Conservation (phyloP, 306 rosid species). For the Cicer judaicum region DNA sequence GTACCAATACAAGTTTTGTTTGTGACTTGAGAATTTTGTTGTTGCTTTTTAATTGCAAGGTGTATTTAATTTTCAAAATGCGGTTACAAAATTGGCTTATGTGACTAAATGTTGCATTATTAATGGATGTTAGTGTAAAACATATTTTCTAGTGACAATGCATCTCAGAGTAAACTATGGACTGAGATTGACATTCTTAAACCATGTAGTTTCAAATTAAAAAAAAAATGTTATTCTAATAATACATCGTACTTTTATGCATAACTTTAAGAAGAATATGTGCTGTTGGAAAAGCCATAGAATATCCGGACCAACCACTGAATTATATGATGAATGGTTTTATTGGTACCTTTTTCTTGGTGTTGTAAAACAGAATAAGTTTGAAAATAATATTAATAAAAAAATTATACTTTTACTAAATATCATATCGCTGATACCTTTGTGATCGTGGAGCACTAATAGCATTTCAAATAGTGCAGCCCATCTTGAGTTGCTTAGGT, state of each 20-base stretch:
- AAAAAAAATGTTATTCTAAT: background rate
- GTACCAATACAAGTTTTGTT: constrained; percentile 37
- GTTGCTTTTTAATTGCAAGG: background rate
- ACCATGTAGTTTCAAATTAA: background rate
- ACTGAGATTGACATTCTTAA: too few relatives aligned
- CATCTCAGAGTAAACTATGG: too few relatives aligned
- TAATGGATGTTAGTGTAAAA: too few relatives aligned
- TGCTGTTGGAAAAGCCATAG: background rate
- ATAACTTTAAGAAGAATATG: background rate
- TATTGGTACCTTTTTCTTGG: background rate
- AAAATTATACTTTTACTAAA: background rate
- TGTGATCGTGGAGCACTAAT: background rate
- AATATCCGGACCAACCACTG: background rate
- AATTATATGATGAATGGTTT: background rate
- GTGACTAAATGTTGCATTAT: too few relatives aligned
- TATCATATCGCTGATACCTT: background rate
- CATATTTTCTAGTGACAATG: too few relatives aligned
- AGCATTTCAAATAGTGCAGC: too few relatives aligned
- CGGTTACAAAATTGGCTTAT: too few relatives aligned
- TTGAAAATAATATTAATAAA: background rate
- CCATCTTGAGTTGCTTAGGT: too few relatives aligned
- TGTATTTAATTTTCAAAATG: too few relatives aligned
- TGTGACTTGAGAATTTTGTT: background rate
- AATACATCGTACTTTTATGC: background rate
- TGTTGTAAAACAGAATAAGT: background rate